Evolutionary conservation across 2,329 filamentous ascomycete species (phyloP).

Genomic region (Calycina marina): DNA sequence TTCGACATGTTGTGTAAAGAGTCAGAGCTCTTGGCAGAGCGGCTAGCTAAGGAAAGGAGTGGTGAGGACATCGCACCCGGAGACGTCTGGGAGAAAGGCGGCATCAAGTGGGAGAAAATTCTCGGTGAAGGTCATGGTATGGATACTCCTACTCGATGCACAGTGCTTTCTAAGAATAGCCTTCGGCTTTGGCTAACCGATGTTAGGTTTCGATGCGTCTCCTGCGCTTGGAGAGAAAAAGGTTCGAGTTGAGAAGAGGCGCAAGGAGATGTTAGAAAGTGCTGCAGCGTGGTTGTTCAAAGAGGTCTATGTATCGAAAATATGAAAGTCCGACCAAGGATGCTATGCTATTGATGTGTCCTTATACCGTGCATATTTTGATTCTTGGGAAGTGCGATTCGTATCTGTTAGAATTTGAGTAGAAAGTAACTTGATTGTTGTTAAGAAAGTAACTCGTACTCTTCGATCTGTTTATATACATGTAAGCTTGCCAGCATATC

Average conservation of each 20-base stretch:
- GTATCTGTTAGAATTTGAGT: too few species aligned
- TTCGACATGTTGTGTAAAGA: constrained; percentile 12
- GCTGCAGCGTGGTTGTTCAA: background rate
- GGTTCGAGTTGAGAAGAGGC: background rate
- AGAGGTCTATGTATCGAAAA: background rate
- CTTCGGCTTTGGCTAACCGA: background rate
- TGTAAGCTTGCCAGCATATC: too few species aligned
- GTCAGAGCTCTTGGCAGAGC: constrained; percentile 7
- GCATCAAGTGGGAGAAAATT: background rate
- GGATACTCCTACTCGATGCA: background rate
- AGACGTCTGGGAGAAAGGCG: background rate
- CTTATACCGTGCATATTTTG: too few species aligned
- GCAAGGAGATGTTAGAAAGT: background rate
- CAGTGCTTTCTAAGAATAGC: background rate
- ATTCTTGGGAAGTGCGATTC: too few species aligned
- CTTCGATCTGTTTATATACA: too few species aligned
- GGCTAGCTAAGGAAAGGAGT: constrained; percentile 5
- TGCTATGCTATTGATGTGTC: too few species aligned
- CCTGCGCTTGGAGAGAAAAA: background rate
- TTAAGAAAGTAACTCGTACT: too few species aligned
- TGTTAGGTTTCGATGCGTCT: background rate
- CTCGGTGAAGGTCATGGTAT: background rate
- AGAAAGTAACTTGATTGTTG: too few species aligned
- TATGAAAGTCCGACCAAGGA: too few species aligned
- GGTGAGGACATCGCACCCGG: background rate